These are phyloP conservation scores for Syncephalis plumigaleata DNA, from an alignment of 371 early-diverging fungal genomes.

Conservation along the genomic window DNA sequence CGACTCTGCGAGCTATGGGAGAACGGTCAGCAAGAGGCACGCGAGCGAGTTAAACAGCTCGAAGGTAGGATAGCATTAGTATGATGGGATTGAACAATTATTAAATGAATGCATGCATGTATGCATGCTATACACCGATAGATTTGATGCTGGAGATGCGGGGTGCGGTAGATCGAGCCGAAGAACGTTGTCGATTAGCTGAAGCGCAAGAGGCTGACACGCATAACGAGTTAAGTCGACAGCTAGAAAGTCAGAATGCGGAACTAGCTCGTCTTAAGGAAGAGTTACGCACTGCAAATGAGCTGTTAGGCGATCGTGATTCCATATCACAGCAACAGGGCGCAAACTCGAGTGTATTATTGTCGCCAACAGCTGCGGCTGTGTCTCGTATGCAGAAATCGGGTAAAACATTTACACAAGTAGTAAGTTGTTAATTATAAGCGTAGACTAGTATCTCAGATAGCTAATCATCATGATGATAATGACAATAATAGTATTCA, in stretches of 20 bases:
- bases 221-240: not conserved
- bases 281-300: not conserved
- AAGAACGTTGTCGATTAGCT: conserved; percentile 6
- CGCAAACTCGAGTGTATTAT: not conserved
- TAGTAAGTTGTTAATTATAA: conserved; percentile 13
- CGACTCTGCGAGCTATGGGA: conserved; percentile 36
- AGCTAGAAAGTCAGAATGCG: not conserved
- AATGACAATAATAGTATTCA: conserved; percentile 29
- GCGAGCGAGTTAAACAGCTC: conserved; percentile 22
- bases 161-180: conserved; percentile 9
- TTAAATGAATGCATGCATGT: too few species aligned
- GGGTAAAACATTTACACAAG: conserved; percentile 39
- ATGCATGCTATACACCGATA: too few species aligned
- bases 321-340: conserved; percentile 4
- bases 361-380: conserved; percentile 38
- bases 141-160: not conserved
- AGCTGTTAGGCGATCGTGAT: not conserved
- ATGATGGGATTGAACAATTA: too few species aligned
- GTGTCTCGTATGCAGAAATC: conserved; percentile 23
- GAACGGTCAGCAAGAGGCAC: conserved; percentile 22
- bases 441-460: not conserved
- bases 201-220: conserved; percentile 9
- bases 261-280: conserved; percentile 1
- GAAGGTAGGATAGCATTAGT: conserved; percentile 12
- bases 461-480: not conserved